Evolutionary conservation across 2,329 filamentous ascomycete species (phyloP).

Genomic region (Aureobasidium mangrovei): DNA sequence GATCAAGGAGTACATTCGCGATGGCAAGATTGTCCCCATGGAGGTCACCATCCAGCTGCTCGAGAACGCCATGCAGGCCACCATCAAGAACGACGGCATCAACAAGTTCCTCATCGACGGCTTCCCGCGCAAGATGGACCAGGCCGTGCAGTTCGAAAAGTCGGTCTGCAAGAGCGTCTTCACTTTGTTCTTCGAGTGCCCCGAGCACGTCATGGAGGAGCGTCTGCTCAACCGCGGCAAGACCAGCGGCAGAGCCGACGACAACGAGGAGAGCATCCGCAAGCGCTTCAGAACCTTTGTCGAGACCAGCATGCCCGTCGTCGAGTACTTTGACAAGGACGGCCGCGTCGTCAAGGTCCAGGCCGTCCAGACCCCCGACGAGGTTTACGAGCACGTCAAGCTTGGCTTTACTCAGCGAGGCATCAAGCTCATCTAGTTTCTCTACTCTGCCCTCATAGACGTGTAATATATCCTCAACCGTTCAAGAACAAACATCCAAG

Average conservation of each 20-base stretch:
- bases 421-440: slow-evolving; percentile 19
- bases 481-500: too few species aligned
- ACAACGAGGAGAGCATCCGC: slow-evolving; percentile 90
- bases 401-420: slow-evolving; percentile 39
- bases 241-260: slow-evolving; percentile 83
- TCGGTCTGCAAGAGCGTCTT: slow-evolving; percentile 74
- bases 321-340: slow-evolving; percentile 70
- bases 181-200: slow-evolving; percentile 90
- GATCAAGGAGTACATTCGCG: slow-evolving; percentile 87
- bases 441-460: neutral
- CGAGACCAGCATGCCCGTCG: slow-evolving; percentile 96
- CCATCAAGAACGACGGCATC: slow-evolving; percentile 50
- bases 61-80: slow-evolving; percentile 80
- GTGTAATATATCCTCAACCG: neutral
- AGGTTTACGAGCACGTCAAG: slow-evolving; percentile 51
- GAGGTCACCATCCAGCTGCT: slow-evolving; percentile 90
- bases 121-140: slow-evolving; percentile 95
- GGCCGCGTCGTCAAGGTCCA: slow-evolving; percentile 72
- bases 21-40: slow-evolving; percentile 97
- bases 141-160: slow-evolving; percentile 88
- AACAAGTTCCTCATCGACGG: slow-evolving; percentile 70
- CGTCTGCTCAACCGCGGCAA: slow-evolving; percentile 81
- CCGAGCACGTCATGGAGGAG: slow-evolving; percentile 78
- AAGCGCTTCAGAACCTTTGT: slow-evolving; percentile 93
- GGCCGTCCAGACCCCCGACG: slow-evolving; percentile 59